Evolutionary conservation across 805 yeast genomes (phyloP).

Genomic region (Saccharomycopsis fibuligera): DNA sequence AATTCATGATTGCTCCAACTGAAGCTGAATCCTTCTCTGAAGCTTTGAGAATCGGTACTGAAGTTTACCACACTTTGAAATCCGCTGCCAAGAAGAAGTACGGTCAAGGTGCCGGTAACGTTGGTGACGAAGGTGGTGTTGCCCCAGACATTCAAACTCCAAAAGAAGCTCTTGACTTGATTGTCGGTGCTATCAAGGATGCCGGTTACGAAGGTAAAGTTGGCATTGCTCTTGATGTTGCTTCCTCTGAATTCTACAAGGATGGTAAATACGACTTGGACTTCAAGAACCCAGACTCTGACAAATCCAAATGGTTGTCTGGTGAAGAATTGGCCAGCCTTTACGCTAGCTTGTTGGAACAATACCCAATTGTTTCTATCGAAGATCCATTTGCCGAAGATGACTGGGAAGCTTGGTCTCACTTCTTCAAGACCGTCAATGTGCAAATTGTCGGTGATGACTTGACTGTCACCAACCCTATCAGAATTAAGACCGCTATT

Average conservation of each 20-base stretch:
- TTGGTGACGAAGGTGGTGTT: constrained; percentile 99
- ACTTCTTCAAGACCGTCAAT: constrained; percentile 69
- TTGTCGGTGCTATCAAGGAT: constrained; percentile 77
- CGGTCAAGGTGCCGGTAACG: constrained; percentile 99
- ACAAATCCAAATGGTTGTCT: constrained; percentile 82
- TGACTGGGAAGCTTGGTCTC: constrained; percentile 98
- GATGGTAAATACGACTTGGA: constrained; percentile 97
- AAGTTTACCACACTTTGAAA: constrained; percentile 96
- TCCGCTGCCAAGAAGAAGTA: constrained; percentile 86
- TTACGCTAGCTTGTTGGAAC: constrained; percentile 72
- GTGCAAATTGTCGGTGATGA: constrained; percentile 97
- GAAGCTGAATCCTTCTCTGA: constrained; percentile 88
- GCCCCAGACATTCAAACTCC: constrained; percentile 96
- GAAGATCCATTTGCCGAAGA: constrained; percentile 99
- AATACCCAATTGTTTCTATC: constrained; percentile 95
- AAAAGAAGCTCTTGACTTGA: constrained; percentile 94
- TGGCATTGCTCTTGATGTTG: constrained; percentile 90
- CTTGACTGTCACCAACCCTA: constrained; percentile 97
- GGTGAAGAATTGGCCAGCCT: constrained; percentile 82
- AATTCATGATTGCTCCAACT: constrained; percentile 97
- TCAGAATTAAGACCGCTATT: constrained; percentile 90
- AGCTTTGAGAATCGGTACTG: constrained; percentile 95
- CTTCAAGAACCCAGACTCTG: constrained; percentile 95
- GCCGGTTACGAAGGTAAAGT: constrained; percentile 96
- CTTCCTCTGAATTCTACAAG: constrained; percentile 95